Base-by-base conservation (phyloP, 345 rosid species). In the Linum lewisii region DNA sequence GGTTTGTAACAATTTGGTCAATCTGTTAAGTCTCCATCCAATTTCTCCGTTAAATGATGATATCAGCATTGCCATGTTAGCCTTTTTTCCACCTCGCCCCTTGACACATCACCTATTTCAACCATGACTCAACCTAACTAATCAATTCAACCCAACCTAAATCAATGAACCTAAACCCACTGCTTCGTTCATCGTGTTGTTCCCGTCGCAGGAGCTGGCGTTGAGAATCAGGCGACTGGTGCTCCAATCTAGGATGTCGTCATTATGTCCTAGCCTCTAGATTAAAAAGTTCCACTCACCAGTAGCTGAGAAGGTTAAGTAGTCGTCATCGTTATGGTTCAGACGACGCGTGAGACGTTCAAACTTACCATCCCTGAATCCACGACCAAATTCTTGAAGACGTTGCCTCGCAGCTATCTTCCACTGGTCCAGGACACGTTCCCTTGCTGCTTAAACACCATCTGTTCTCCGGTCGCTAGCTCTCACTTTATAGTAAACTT, bases 161-260 rank as follows among this genome's bases (percentile, higher is more conserved):
- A n/a, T n/a, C n/a, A n/a, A n/a, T n/a, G n/a, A n/a, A n/a, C n/a
- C n/a, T n/a, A n/a, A n/a, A n/a, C n/a, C n/a, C n/a, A n/a, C n/a
- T n/a, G n/a, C n/a, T n/a, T n/a, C 57, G 16, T 2, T 1, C 14
- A 9, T 0, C 14, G 26, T 54, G 45, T 1, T 53, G 16, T 32
- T 60, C 32, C 65, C 70, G n/a, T 54, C 61, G 14, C 65, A 67
- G 1, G n/a, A 10, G 6, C 8, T 9, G 25, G 22, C 24, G 22
- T 21, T 21, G 1, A 52, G 23, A 52, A 52, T 19, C 24, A 52
- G 4, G 13, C 22, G 24, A 4, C 25, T 24, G 2, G 22, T 19
- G 24, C 24, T 20, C 56, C 23, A 24, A 15, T 52, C 56, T 7
- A 21, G 9, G 56, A 57, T 15, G 44, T 21, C 21, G 21, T 45